Base-by-base conservation (phyloP, 164 flowering plant species). In the Aristolochia contorta region DNA sequence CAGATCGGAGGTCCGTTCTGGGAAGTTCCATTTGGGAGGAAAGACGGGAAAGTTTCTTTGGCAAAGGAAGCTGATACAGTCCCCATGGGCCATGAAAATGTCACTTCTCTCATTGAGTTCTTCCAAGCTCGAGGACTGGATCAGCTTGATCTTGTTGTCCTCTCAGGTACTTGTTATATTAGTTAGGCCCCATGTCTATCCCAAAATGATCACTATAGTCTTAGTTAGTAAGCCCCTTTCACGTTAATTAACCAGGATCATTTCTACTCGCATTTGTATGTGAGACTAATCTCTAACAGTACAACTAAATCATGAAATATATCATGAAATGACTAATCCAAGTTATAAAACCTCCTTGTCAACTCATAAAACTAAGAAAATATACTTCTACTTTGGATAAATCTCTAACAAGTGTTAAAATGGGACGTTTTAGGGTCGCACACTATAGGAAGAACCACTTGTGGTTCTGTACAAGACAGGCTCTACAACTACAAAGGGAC, bases 101-200 rank as follows among this genome's bases (percentile, higher is more conserved):
- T 82, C 27, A 83, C 91, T 12, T 2, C 59, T 22, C 71, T 91
- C 25, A 54, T 87, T 16, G 78, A 84, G 59, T 70, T 80, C 33
- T 84, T 62, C 72, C 82, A 80, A 47, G 73, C 86, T 22, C 69
- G 57, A 49, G 96, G 90, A 16, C 55, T 91, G 47, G 77, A 73
- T 49, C 61, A 83, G 0, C 67, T 82, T 47, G 96, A 87, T 54
- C 67, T 87, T 72, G 86, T 81, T 37, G 70, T 79, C 64, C 89
- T 91, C 62, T 86, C 95, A 67, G 97, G 96, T 82, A 60, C 27
- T n/a, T n/a, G n/a, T n/a, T n/a, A n/a, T n/a, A n/a, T n/a, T n/a
- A n/a, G n/a, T n/a, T n/a, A n/a, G n/a, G n/a, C n/a, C n/a, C n/a
- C n/a, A n/a, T n/a, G n/a, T n/a, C n/a, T n/a, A n/a, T n/a, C n/a